Conservation (phyloP, 805 yeast species). For the Candida awuae region DNA sequence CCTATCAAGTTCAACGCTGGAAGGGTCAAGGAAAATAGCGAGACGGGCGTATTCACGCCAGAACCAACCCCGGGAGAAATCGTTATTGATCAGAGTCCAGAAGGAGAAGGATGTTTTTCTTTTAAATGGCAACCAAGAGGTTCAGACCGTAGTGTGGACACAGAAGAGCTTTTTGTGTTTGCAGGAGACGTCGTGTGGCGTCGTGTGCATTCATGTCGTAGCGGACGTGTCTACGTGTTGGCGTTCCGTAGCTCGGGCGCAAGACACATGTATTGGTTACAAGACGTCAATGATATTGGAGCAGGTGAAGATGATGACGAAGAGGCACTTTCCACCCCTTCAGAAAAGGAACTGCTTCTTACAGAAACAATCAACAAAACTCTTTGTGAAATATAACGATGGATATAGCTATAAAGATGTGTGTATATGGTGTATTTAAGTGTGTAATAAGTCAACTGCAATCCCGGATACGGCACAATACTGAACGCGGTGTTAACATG, state of each 20-base stretch:
- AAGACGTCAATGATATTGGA: constrained; percentile 37
- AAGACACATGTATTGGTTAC: constrained; percentile 63
- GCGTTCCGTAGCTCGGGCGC: constrained; percentile 32
- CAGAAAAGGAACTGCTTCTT: constrained; percentile 45
- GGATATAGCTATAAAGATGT: not conserved
- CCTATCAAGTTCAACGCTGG: constrained; percentile 67
- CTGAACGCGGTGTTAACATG: too few species aligned
- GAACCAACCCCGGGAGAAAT: constrained; percentile 60
- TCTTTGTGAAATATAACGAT: constrained; percentile 27
- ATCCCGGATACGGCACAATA: too few species aligned
- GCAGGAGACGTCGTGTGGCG: constrained; percentile 84
- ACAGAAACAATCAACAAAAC: constrained; percentile 41
- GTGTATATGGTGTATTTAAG: too few species aligned
- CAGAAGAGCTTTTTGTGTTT: constrained; percentile 61
- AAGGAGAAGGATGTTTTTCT: constrained; percentile 63
- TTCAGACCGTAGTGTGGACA: constrained; percentile 33
- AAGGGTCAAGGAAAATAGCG: constrained; percentile 55
- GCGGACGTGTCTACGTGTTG: constrained; percentile 60
- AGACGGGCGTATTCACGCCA: constrained; percentile 60
- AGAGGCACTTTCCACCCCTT: constrained; percentile 41
- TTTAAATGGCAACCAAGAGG: constrained; percentile 69
- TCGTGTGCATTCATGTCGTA: constrained; percentile 56
- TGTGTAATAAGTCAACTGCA: too few species aligned
- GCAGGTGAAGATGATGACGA: constrained; percentile 50
- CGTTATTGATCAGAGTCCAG: constrained; percentile 51